Evolutionary conservation across 805 yeast species (phyloP).

Genomic region (Ogataea thermomethanolica): DNA sequence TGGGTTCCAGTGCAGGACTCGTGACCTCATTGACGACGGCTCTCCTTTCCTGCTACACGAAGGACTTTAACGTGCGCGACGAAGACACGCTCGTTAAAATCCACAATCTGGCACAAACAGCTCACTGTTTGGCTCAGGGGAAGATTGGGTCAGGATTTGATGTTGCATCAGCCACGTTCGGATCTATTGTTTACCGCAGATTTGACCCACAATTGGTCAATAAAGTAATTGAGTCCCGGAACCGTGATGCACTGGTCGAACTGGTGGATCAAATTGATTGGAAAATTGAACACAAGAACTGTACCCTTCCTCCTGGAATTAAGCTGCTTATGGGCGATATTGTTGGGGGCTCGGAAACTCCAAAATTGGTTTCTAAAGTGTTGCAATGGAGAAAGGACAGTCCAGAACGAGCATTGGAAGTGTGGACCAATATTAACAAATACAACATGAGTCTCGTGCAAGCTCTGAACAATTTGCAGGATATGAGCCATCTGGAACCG

Average conservation of each 20-base stretch:
- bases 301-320: slow-evolving; percentile 65
- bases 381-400: slow-evolving; percentile 59
- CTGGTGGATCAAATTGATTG: slow-evolving; percentile 50
- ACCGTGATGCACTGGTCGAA: slow-evolving; percentile 25
- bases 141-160: slow-evolving; percentile 97
- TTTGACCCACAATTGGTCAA: slow-evolving; percentile 57
- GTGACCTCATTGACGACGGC: slow-evolving; percentile 78
- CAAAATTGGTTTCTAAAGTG: slow-evolving; percentile 78
- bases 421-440: slow-evolving; percentile 54
- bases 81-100: slow-evolving; percentile 35
- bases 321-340: slow-evolving; percentile 90
- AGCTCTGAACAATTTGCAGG: slow-evolving; percentile 41
- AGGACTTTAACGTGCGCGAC: slow-evolving; percentile 31
- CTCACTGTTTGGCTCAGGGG: slow-evolving; percentile 92
- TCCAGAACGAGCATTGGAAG: slow-evolving; percentile 44
- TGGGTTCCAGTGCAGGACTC: slow-evolving; percentile 94
- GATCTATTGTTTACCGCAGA: slow-evolving; percentile 78
- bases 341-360: slow-evolving; percentile 89
- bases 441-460: slow-evolving; percentile 58
- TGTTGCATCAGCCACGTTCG: slow-evolving; percentile 92
- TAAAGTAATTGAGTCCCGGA: slow-evolving; percentile 14
- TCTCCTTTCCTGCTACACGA: slow-evolving; percentile 45
- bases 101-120: slow-evolving; percentile 83
- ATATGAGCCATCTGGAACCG: slow-evolving; percentile 31
- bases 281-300: slow-evolving; percentile 53